Conservation (phyloP, 2,329 filamentous ascomycete species). For the Mycosphaerella arachidis region DNA sequence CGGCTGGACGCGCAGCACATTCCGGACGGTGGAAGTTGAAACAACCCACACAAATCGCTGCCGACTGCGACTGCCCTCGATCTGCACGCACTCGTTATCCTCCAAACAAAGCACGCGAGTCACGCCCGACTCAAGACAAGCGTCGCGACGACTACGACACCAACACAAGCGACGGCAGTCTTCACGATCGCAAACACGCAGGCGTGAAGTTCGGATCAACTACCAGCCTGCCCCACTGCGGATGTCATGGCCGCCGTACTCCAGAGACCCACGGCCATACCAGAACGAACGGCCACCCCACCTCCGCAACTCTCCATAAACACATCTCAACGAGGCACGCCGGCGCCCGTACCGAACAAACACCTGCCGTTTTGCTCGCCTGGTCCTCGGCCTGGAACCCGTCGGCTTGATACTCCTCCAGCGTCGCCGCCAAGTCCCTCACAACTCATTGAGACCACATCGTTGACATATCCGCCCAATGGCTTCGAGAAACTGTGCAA, state of each 20-base stretch:
- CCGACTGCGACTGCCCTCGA: no score
- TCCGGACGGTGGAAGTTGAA: not conserved
- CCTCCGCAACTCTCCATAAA: constrained; percentile 56
- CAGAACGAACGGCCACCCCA: constrained; percentile 38
- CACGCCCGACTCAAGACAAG: not conserved
- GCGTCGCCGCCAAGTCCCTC: constrained; percentile 58
- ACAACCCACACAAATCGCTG: not conserved
- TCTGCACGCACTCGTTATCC: not conserved
- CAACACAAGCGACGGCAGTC: not conserved
- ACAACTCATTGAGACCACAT: constrained; percentile 55
- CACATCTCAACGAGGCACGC: constrained; percentile 51
- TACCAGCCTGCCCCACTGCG: constrained; percentile 4
- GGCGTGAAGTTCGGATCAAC: not conserved
- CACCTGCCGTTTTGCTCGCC: constrained; percentile 86
- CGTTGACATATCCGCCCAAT: constrained; percentile 70
- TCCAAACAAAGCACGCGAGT: not conserved
- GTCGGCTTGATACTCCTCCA: constrained; percentile 48
- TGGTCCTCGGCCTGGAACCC: constrained; percentile 55
- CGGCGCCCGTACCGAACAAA: constrained; percentile 72
- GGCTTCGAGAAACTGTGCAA: constrained; percentile 54
- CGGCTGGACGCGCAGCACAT: not conserved
- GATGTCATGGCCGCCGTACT: constrained; percentile 16
- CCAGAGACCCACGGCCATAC: constrained; percentile 8
- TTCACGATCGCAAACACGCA: not conserved
- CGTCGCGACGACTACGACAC: not conserved